Conservation (phyloP, 495 filamentous ascomycete genomes). For the Bacidia rubella region DNA sequence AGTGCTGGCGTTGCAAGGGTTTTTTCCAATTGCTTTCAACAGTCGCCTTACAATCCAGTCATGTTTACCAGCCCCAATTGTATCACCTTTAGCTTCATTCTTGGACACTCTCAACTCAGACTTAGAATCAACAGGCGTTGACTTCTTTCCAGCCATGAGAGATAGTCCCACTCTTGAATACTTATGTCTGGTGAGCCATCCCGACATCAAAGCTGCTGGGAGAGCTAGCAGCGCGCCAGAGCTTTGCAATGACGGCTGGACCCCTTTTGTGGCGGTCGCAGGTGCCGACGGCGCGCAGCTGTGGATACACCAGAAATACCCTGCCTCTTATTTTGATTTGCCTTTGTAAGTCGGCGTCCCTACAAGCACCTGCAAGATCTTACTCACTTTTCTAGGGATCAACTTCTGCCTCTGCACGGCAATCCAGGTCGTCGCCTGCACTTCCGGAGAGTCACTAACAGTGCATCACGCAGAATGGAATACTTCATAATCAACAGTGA, state of each 20-base stretch:
- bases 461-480: not conserved
- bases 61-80: not conserved
- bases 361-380: no score
- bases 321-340: not conserved
- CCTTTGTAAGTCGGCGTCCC: not conserved
- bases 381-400: no score
- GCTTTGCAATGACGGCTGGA: not conserved
- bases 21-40: not conserved
- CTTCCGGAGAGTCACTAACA: not conserved
- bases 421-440: no score
- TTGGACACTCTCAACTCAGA: no score
- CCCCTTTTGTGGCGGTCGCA: not conserved
- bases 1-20: not conserved
- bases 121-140: no score
- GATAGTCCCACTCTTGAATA: no score
- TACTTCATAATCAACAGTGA: conserved; percentile 3
- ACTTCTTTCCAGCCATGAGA: no score
- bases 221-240: no score
- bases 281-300: no score
- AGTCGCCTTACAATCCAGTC: not conserved
- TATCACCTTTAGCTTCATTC: not conserved
- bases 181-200: no score
- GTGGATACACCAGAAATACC: not conserved
- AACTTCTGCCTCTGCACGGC: no score
- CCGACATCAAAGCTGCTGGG: no score